Percentiles rank a stretch among this genome's conserved stretches.
Conservation (phyloP, 1,284 basidiomycete species). For the Irpex lacteus region DNA sequence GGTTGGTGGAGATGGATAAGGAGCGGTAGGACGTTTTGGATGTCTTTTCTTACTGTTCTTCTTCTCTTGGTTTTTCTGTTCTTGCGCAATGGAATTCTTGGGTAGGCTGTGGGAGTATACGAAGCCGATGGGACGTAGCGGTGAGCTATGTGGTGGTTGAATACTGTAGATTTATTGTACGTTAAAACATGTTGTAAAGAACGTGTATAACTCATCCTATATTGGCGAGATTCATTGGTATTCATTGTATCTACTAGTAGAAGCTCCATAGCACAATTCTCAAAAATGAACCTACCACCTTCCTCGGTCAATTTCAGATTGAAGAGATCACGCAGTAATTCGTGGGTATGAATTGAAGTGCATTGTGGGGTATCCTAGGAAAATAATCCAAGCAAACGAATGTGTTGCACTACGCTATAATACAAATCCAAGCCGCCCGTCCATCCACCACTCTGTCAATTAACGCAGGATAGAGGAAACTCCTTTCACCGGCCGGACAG, state of each 20-base stretch:
- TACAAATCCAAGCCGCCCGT: background rate
- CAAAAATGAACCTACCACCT: no score
- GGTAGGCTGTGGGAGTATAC: no score
- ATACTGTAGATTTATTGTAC: background rate
- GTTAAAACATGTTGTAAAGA: background rate
- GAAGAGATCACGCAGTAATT: no score
- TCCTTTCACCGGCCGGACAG: constrained; percentile 1
- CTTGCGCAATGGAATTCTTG: background rate
- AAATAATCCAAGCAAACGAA: background rate
- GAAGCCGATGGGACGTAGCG: no score
- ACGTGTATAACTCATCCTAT: background rate
- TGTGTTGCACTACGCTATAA: constrained; percentile 1
- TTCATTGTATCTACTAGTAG: no score
- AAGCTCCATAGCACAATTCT: no score
- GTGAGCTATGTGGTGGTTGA: no score
- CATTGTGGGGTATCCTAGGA: background rate
- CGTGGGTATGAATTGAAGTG: background rate
- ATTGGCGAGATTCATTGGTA: background rate
- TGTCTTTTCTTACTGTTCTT: background rate
- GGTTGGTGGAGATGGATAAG: constrained; percentile 1
- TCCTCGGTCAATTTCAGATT: no score
- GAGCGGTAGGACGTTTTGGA: background rate
- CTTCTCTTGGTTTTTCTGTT: background rate
- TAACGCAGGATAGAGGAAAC: constrained; percentile 9
- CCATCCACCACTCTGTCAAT: background rate